A percentile compares a stretch with the other conserved stretches of the same genome.
Evolutionary conservation across 106 monocot species (phyloP).

Genomic region (Cymbidium sinense): DNA sequence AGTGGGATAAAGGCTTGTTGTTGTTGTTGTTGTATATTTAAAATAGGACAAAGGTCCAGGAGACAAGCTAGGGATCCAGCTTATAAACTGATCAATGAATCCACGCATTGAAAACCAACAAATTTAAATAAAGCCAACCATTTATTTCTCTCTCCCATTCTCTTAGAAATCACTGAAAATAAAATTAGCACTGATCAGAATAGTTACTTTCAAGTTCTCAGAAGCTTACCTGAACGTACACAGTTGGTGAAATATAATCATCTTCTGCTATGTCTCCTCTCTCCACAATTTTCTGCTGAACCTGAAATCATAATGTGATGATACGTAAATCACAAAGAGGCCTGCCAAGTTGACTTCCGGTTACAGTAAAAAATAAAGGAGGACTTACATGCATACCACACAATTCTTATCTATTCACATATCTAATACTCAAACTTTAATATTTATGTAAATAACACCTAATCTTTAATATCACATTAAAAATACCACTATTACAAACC

Average conservation of each 20-base stretch:
- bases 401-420: too few relatives aligned
- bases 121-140: neutral
- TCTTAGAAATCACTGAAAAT: neutral
- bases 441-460: too few relatives aligned
- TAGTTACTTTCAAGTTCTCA: neutral
- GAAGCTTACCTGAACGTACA: conserved; percentile 64
- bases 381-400: too few relatives aligned
- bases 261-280: conserved; percentile 51
- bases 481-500: too few relatives aligned
- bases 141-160: neutral
- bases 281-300: conserved; percentile 65
- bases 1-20: too few relatives aligned
- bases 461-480: too few relatives aligned
- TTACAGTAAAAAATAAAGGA: neutral
- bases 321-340: neutral
- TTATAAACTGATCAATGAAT: too few relatives aligned
- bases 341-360: too few relatives aligned
- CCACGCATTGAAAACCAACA: neutral
- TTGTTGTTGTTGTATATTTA: too few relatives aligned
- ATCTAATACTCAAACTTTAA: too few relatives aligned
- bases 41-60: neutral
- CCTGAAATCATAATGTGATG: conserved; percentile 21
- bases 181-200: neutral
- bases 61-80: neutral
- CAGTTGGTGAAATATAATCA: conserved; percentile 58